These are phyloP conservation scores for Calonectria montana DNA, from an alignment of 2,329 filamentous ascomycete species.

Conservation along the genomic window DNA sequence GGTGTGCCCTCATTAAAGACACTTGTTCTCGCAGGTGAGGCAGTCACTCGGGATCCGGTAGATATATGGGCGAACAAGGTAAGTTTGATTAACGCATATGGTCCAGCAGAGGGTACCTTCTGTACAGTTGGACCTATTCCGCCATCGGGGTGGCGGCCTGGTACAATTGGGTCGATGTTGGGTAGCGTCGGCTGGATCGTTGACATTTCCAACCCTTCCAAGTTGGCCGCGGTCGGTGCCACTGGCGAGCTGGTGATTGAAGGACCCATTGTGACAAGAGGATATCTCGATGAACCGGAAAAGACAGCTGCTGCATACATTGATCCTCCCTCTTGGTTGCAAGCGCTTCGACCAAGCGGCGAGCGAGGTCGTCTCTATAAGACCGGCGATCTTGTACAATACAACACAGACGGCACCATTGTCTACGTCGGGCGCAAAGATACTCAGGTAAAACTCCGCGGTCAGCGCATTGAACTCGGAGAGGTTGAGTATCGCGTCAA, in stretches of 20 bases:
- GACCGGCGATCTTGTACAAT: conserved; percentile 59
- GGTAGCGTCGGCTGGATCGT: conserved; percentile 33
- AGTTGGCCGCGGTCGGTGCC: conserved; percentile 34
- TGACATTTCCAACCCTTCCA: not conserved
- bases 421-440: conserved; percentile 64
- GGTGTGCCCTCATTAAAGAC: not conserved
- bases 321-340: conserved; percentile 49
- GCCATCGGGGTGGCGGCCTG: not conserved
- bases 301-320: conserved; percentile 59
- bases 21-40: not conserved
- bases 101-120: not conserved
- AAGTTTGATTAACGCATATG: not conserved
- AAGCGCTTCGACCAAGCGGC: not conserved
- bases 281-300: conserved; percentile 59
- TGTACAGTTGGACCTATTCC: not conserved
- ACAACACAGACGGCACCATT: conserved; percentile 53
- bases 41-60: not conserved
- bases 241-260: conserved; percentile 52
- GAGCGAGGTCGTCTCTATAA: conserved; percentile 49
- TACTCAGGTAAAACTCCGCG: conserved; percentile 67
- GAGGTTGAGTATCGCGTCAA: conserved; percentile 40
- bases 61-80: not conserved
- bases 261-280: conserved; percentile 58
- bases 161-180: conserved; percentile 18
- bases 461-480: conserved; percentile 64